A percentile compares a stretch with the other conserved stretches of the same genome.
Conservation (phyloP, 1,284 basidiomycete species). For the Phellinidium pouzarii region DNA sequence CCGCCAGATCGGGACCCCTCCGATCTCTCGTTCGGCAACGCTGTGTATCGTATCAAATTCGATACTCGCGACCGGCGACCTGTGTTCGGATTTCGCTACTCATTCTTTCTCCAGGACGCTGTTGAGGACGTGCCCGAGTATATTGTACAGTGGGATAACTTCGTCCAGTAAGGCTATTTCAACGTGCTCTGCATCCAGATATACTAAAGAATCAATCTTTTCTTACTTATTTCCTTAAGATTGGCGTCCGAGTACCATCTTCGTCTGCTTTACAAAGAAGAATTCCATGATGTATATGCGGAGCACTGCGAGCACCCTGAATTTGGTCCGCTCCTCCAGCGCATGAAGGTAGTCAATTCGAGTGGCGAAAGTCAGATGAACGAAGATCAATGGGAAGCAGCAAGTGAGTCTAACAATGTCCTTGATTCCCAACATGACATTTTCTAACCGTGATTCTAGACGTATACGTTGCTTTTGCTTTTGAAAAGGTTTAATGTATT, state of each 20-base stretch:
- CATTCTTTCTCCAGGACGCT: conserved; percentile 90
- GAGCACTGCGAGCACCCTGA: conserved; percentile 74
- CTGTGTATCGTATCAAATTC: conserved; percentile 85
- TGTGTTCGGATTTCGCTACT: conserved; percentile 86
- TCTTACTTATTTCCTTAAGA: conserved; percentile 41
- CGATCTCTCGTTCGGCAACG: conserved; percentile 83
- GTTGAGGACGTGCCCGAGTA: conserved; percentile 98
- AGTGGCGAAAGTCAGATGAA: conserved; percentile 87
- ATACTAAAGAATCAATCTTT: no score
- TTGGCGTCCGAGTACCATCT: conserved; percentile 83
- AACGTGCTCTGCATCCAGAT: not conserved
- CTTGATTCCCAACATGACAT: not conserved
- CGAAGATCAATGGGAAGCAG: conserved; percentile 92
- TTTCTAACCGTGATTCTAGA: conserved; percentile 37
- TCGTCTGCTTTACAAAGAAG: conserved; percentile 69
- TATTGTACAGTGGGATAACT: conserved; percentile 90
- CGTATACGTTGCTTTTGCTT: conserved; percentile 79
- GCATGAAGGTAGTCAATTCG: conserved; percentile 84
- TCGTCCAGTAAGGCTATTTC: conserved; percentile 60
- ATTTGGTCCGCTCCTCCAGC: conserved; percentile 70
- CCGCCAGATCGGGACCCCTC: conserved; percentile 42
- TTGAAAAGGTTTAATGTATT: conserved; percentile 51
- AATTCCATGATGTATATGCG: conserved; percentile 83
- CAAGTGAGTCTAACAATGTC: conserved; percentile 62
- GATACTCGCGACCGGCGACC: conserved; percentile 59